phyloP scores from a whole-genome alignment of 2,329 filamentous ascomycete genomes.

The Diaporthe vexans region DNA sequence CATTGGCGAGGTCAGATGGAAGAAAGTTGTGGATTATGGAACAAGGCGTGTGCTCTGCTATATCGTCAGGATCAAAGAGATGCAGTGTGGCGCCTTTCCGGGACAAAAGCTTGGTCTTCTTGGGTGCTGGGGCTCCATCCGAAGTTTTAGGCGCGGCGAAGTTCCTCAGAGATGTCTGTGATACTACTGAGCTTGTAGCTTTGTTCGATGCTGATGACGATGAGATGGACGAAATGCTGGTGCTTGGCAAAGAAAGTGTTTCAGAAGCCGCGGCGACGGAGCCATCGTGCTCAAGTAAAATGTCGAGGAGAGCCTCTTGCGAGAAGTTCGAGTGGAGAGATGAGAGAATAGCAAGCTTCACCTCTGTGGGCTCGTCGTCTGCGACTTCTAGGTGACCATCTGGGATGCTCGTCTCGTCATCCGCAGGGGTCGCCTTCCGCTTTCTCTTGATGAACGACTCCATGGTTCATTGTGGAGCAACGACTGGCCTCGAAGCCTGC shows the following conservation, averaged over 20 bases:
- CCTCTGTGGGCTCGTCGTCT: conserved; percentile 85
- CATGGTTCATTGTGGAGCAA: conserved; percentile 56
- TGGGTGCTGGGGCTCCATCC: conserved; percentile 45
- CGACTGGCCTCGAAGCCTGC: not conserved
- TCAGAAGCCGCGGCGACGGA: conserved; percentile 76
- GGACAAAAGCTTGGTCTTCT: conserved; percentile 68
- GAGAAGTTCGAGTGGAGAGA: conserved; percentile 79
- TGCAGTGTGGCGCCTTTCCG: conserved; percentile 87
- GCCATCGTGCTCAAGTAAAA: conserved; percentile 83
- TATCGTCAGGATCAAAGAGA: conserved; percentile 84
- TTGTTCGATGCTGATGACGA: conserved; percentile 13
- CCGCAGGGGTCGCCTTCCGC: conserved; percentile 55
- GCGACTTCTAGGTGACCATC: not conserved
- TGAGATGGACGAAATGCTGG: conserved; percentile 56
- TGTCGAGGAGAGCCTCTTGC: conserved; percentile 80
- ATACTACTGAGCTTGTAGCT: conserved; percentile 21
- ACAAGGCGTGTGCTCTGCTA: conserved; percentile 88
- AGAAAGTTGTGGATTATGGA: conserved; percentile 95
- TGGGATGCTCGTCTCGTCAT: conserved; percentile 45
- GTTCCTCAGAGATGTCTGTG: conserved; percentile 73
- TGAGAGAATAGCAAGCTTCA: conserved; percentile 86
- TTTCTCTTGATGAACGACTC: conserved; percentile 70
- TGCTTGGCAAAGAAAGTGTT: conserved; percentile 47
- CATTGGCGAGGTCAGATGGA: conserved; percentile 77
- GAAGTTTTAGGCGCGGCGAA: conserved; percentile 54